A percentile compares a stretch with the other conserved stretches of the same genome.
Evolutionary conservation across 2,329 filamentous ascomycete genomes (phyloP).

Genomic region (Waltergamsia citrina): DNA sequence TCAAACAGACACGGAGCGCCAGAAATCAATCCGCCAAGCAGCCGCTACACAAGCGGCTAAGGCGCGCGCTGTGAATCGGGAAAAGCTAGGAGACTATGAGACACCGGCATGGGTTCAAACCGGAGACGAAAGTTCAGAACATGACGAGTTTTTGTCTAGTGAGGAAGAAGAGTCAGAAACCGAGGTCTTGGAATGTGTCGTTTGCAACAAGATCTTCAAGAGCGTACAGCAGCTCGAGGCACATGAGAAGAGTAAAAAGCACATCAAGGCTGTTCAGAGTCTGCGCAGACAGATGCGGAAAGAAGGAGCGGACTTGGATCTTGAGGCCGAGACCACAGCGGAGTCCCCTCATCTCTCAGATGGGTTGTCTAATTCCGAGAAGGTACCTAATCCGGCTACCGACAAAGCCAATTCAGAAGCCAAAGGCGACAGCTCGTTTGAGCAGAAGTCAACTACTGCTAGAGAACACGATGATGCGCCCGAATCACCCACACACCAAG

Average conservation of each 20-base stretch:
- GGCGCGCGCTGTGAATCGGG: constrained; percentile 71
- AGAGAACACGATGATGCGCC: too few relatives aligned
- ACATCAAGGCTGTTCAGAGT: constrained; percentile 75
- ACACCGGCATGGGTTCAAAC: constrained; percentile 69
- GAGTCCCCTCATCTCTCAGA: too few relatives aligned
- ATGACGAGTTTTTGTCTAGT: constrained; percentile 42
- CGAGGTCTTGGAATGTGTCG: constrained; percentile 62
- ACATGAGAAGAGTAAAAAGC: constrained; percentile 96
- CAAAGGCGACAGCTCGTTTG: too few relatives aligned
- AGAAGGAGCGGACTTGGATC: constrained; percentile 57
- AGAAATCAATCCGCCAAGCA: constrained; percentile 66
- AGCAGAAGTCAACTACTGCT: too few relatives aligned
- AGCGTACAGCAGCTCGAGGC: constrained; percentile 86
- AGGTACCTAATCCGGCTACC: too few relatives aligned
- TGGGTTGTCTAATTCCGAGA: too few relatives aligned
- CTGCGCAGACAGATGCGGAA: constrained; percentile 74
- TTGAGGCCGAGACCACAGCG: constrained; percentile 19
- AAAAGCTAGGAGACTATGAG: constrained; percentile 55
- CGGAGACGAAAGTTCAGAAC: constrained; percentile 40
- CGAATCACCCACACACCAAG: neutral
- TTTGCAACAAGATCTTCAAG: constrained; percentile 74
- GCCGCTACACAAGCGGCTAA: constrained; percentile 77
- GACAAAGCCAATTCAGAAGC: too few relatives aligned
- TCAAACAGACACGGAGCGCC: constrained; percentile 71
- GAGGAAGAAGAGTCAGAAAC: constrained; percentile 40